A percentile compares a stretch with the other conserved stretches of the same genome.
Evolutionary conservation across 441 rosid genomes (phyloP).

Genomic region (Erodium moschatum): DNA sequence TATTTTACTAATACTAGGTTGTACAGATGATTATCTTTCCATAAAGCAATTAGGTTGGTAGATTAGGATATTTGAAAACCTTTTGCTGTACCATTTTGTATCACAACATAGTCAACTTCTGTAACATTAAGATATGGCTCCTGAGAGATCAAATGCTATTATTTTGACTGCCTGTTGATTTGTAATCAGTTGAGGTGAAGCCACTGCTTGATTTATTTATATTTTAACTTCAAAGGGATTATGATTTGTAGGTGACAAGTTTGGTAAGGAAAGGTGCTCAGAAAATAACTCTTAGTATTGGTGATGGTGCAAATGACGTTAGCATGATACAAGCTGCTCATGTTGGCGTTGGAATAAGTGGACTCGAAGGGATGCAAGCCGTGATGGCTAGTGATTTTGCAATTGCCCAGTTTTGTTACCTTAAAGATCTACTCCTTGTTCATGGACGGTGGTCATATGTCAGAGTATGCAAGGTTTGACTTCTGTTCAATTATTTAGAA

Average conservation of each 20-base stretch:
- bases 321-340: slow-evolving; percentile 99
- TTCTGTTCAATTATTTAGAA: background rate
- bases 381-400: slow-evolving; percentile 77
- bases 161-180: background rate
- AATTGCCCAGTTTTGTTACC: slow-evolving; percentile 70
- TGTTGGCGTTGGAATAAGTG: slow-evolving; percentile 85
- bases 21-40: too few relatives aligned
- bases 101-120: background rate
- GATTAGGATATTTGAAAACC: too few relatives aligned
- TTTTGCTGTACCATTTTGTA: background rate
- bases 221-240: slow-evolving; percentile 5
- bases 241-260: slow-evolving; percentile 69
- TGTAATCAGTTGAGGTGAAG: background rate
- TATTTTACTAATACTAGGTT: too few relatives aligned
- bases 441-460: slow-evolving; percentile 99
- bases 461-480: slow-evolving; percentile 88
- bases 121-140: too few relatives aligned
- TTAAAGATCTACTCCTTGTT: slow-evolving; percentile 68
- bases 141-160: too few relatives aligned
- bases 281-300: slow-evolving; percentile 94
- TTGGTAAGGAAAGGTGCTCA: slow-evolving; percentile 91
- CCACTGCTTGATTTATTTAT: slow-evolving; percentile 2
- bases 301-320: slow-evolving; percentile 94
- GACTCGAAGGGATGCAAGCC: slow-evolving; percentile 94
- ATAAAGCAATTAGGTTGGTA: too few relatives aligned